Percentiles rank a stretch among this genome's conserved stretches.
Evolutionary conservation across 163 green algal genomes (phyloP).

Genomic region (Scenedesmus sp.): DNA sequence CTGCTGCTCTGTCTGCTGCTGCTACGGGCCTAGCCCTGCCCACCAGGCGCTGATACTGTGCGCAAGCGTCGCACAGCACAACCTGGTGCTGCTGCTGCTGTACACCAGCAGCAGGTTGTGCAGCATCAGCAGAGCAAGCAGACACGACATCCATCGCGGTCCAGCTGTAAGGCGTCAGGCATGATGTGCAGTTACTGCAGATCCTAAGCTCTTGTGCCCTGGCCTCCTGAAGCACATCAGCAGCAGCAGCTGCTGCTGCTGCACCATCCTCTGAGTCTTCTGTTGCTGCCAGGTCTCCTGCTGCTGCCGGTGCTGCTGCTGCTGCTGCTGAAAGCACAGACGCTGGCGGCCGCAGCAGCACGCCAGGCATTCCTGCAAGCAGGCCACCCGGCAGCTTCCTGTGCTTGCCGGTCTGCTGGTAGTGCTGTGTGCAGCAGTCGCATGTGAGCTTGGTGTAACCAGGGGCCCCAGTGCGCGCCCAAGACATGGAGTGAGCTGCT

Average conservation of each 20-base stretch:
- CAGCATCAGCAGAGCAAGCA: too few relatives aligned
- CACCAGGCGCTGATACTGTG: neutral
- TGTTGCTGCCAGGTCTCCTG: neutral
- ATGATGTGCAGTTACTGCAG: neutral
- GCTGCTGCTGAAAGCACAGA: neutral
- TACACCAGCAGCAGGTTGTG: too few relatives aligned
- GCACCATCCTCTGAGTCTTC: neutral
- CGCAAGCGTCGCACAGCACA: conserved; percentile 19
- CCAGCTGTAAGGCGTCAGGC: neutral
- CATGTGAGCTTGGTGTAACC: neutral
- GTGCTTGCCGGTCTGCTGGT: neutral
- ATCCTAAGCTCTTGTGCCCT: neutral
- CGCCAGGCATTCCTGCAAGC: neutral
- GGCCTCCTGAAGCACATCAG: neutral
- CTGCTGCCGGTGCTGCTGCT: neutral
- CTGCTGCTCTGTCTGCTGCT: conserved; percentile 13
- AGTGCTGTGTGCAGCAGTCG: neutral
- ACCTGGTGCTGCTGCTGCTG: neutral
- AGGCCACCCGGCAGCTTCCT: neutral
- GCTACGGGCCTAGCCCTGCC: neutral
- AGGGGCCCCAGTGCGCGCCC: neutral
- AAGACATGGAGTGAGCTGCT: neutral
- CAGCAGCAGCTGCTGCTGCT: neutral
- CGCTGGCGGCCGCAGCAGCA: neutral
- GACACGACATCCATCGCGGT: neutral